Evolutionary conservation across 805 yeast species (phyloP).

Genomic region (Metschnikowia reukaufii): DNA sequence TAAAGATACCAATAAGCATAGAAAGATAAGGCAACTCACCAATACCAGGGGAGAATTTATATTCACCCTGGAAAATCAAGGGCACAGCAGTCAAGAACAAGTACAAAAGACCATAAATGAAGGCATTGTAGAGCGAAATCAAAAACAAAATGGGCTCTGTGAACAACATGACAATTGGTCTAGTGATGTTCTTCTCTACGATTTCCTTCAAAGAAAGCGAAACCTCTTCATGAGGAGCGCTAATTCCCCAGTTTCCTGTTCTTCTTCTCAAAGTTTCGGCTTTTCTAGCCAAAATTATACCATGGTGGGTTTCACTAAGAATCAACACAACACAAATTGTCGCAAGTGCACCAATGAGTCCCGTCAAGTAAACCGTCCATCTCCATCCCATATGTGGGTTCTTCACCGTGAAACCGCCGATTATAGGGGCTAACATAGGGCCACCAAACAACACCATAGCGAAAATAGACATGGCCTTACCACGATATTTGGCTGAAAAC

Average conservation of each 20-base stretch:
- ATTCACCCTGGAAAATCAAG: conserved; percentile 50
- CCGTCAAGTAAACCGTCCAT: conserved; percentile 75
- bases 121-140: conserved; percentile 69
- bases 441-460: conserved; percentile 37
- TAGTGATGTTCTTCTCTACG: conserved; percentile 55
- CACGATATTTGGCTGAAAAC: conserved; percentile 19
- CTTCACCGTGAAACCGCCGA: conserved; percentile 62
- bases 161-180: conserved; percentile 68
- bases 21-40: conserved; percentile 80
- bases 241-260: conserved; percentile 82
- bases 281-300: conserved; percentile 59
- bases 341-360: conserved; percentile 54
- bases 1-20: conserved; percentile 63
- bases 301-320: conserved; percentile 70
- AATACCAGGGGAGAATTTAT: conserved; percentile 59
- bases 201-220: conserved; percentile 45
- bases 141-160: conserved; percentile 73
- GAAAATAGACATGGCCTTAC: conserved; percentile 25
- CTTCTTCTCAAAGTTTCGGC: conserved; percentile 61
- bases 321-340: conserved; percentile 43
- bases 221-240: conserved; percentile 65
- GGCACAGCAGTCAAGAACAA: conserved; percentile 76
- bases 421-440: conserved; percentile 24
- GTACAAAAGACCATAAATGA: conserved; percentile 78
- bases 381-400: conserved; percentile 71